These are phyloP conservation scores for Apophysomyces trapeziformis DNA, from an alignment of 371 early-diverging fungal genomes.

Conservation along the genomic window DNA sequence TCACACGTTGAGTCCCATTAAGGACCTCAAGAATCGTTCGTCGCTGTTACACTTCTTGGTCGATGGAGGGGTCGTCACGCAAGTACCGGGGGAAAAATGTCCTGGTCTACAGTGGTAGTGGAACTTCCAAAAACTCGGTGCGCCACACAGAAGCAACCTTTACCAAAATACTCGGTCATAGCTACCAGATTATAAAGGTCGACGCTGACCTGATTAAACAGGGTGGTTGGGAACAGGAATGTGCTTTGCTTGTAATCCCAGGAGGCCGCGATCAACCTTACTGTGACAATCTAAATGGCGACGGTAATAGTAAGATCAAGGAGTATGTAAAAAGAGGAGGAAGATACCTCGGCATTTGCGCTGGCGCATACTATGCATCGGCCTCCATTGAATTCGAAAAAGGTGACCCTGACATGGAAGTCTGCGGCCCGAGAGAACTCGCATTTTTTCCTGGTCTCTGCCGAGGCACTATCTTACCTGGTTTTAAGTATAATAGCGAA, in stretches of 20 bases:
- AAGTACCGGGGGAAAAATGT: constrained; percentile 46
- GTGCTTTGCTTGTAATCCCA: constrained; percentile 84
- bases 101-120: constrained; percentile 81
- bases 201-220: constrained; percentile 62
- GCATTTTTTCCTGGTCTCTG: constrained; percentile 73
- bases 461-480: constrained; percentile 74
- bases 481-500: constrained; percentile 83
- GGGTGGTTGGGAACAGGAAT: constrained; percentile 78
- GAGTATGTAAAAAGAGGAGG: constrained; percentile 82
- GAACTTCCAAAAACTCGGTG: constrained; percentile 68
- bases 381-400: constrained; percentile 79
- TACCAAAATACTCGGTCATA: constrained; percentile 66
- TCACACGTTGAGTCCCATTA: too few species aligned
- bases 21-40: too few species aligned
- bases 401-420: constrained; percentile 55
- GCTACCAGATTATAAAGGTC: constrained; percentile 84
- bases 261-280: constrained; percentile 90
- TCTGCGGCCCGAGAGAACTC: constrained; percentile 75
- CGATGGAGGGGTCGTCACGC: too few species aligned
- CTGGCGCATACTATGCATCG: constrained; percentile 88
- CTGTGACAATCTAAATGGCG: constrained; percentile 65
- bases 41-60: too few species aligned
- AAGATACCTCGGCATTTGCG: constrained; percentile 90
- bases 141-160: constrained; percentile 68
- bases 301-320: constrained; percentile 60